A percentile compares a stretch with the other conserved stretches of the same genome.
Evolutionary conservation across 2,329 filamentous ascomycete genomes (phyloP).

Genomic region (Stagonosporopsis vannaccii): DNA sequence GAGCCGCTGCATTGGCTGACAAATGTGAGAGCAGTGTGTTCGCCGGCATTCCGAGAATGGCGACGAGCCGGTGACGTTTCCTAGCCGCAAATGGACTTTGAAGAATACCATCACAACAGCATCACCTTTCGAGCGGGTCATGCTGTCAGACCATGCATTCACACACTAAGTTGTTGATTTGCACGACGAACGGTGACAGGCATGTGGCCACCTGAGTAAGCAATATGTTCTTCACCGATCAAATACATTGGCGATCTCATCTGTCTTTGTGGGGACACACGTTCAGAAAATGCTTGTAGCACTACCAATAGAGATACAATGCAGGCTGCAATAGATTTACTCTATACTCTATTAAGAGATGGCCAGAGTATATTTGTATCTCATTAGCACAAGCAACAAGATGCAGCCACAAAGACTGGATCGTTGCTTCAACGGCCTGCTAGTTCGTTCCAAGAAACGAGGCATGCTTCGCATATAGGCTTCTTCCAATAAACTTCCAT

Average conservation of each 20-base stretch:
- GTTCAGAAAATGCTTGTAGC: background rate
- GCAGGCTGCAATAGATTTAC: background rate
- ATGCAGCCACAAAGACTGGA: background rate
- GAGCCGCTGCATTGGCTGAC: conserved; percentile 15
- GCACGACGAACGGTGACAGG: background rate
- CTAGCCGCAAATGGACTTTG: background rate
- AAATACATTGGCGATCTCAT: background rate
- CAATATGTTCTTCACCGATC: background rate
- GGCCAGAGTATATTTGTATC: background rate
- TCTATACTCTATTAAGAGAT: background rate
- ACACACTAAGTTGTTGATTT: background rate
- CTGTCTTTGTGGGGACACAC: no score
- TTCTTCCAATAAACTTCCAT: background rate
- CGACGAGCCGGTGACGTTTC: conserved; percentile 10
- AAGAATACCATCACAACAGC: conserved; percentile 4
- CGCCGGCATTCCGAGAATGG: conserved; percentile 11
- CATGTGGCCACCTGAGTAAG: background rate
- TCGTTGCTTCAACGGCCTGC: background rate
- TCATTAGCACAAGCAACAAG: background rate
- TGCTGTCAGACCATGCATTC: background rate
- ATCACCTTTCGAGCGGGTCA: background rate
- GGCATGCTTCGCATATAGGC: background rate
- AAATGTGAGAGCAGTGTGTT: conserved; percentile 10
- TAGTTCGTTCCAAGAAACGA: background rate
- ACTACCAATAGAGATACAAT: background rate